Evolutionary conservation across 306 rosid genomes (phyloP).

Genomic region (Quercus aquifolioides): DNA sequence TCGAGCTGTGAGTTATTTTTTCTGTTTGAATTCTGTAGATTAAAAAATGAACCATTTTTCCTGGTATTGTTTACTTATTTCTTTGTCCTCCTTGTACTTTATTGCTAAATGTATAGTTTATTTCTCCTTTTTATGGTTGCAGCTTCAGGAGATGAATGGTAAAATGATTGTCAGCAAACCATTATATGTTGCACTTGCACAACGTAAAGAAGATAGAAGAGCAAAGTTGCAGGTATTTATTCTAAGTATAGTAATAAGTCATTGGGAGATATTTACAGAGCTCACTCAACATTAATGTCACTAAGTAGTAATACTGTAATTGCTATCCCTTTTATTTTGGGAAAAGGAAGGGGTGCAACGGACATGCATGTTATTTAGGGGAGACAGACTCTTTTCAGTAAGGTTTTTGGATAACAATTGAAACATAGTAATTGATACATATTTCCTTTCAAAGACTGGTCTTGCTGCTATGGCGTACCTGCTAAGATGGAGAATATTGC

Average conservation of each 20-base stretch:
- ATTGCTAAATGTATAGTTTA: background rate
- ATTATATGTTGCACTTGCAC: conserved; percentile 69
- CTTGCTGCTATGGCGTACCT: background rate
- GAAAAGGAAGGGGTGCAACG: background rate
- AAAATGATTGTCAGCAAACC: conserved; percentile 66
- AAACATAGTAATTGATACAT: background rate
- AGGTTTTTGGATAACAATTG: background rate
- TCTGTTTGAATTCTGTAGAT: background rate
- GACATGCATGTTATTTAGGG: background rate
- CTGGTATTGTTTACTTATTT: background rate
- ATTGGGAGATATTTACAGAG: background rate
- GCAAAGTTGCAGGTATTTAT: conserved; percentile 65
- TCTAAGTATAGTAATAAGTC: background rate
- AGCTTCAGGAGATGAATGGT: conserved; percentile 67
- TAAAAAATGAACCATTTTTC: background rate
- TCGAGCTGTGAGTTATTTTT: conserved; percentile 49
- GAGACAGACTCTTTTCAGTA: background rate
- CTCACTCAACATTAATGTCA: background rate
- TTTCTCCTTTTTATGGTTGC: conserved; percentile 3
- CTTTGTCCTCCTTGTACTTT: background rate
- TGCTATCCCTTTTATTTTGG: background rate
- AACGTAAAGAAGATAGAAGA: conserved; percentile 65
- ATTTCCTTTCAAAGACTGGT: background rate
- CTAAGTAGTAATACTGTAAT: background rate
- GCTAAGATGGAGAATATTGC: background rate